Evolutionary conservation across 495 filamentous ascomycete genomes (phyloP).

Genomic region (Penicillium cosmopolitanum): DNA sequence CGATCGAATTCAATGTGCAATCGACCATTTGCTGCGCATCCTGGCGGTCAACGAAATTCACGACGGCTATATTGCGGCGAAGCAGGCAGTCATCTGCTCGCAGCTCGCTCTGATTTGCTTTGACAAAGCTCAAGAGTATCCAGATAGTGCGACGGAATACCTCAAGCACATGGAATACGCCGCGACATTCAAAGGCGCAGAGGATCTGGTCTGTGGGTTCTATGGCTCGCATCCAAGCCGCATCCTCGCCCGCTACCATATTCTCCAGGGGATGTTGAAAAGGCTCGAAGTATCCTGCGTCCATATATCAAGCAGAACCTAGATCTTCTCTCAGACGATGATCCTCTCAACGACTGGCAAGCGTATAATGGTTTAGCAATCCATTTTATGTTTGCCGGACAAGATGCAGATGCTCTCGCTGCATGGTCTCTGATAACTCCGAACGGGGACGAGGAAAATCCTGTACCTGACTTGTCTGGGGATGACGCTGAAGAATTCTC

Average conservation of each 20-base stretch:
- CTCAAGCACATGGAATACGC: neutral
- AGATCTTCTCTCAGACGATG: slow-evolving; percentile 48
- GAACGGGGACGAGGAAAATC: neutral
- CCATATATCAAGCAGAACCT: slow-evolving; percentile 36
- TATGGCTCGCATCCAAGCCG: slow-evolving; percentile 7
- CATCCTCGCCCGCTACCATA: slow-evolving; percentile 31
- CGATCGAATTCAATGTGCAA: slow-evolving; percentile 5
- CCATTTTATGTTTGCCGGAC: slow-evolving; percentile 21
- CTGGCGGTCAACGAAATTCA: slow-evolving; percentile 10
- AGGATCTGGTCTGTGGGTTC: neutral
- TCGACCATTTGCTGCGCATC: slow-evolving; percentile 15
- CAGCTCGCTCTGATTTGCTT: neutral
- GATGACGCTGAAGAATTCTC: neutral
- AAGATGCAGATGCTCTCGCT: slow-evolving; percentile 20
- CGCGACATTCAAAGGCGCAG: neutral
- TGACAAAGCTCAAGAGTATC: neutral
- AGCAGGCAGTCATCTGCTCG: neutral
- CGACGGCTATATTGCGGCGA: neutral
- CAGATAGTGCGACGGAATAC: neutral
- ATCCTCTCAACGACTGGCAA: slow-evolving; percentile 45
- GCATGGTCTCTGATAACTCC: slow-evolving; percentile 26
- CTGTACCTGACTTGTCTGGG: neutral
- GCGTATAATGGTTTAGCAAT: slow-evolving; percentile 36
- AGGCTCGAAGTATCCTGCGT: slow-evolving; percentile 31
- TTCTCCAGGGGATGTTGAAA: slow-evolving; percentile 27